Evolutionary conservation across 164 flowering plant genomes (phyloP).

Genomic region (Magnolia officinalis): DNA sequence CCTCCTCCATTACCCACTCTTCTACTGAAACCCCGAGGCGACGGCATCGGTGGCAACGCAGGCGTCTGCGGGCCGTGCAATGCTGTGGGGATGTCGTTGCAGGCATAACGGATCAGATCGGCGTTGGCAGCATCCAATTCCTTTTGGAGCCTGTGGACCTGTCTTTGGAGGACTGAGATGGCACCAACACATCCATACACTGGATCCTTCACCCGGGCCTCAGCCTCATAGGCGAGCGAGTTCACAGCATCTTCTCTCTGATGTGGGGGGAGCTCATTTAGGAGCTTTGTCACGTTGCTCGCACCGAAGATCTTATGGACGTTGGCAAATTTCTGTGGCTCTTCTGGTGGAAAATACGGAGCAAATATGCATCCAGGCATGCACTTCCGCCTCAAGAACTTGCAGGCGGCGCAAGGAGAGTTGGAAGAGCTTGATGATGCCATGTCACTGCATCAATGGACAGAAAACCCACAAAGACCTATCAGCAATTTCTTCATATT

Average conservation of each 20-base stretch:
- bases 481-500: neutral
- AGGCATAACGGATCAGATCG: slow-evolving; percentile 54
- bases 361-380: slow-evolving; percentile 56
- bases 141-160: slow-evolving; percentile 52
- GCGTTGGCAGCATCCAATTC: slow-evolving; percentile 70
- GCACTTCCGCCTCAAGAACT: slow-evolving; percentile 63
- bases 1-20: slow-evolving; percentile 21
- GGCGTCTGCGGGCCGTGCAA: neutral
- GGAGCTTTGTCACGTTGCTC: slow-evolving; percentile 67
- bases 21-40: slow-evolving; percentile 18
- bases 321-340: slow-evolving; percentile 61
- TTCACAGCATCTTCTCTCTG: slow-evolving; percentile 74
- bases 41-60: slow-evolving; percentile 48
- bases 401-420: slow-evolving; percentile 81
- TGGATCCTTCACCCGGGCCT: slow-evolving; percentile 66
- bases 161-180: slow-evolving; percentile 62
- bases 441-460: slow-evolving; percentile 27
- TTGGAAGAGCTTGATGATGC: slow-evolving; percentile 51
- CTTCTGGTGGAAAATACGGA: slow-evolving; percentile 72
- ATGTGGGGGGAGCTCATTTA: slow-evolving; percentile 49
- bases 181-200: slow-evolving; percentile 79
- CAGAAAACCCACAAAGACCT: neutral
- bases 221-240: slow-evolving; percentile 76
- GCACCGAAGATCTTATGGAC: slow-evolving; percentile 81
- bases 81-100: slow-evolving; percentile 34